Conservation (phyloP, 2,329 filamentous ascomycete species). For the Volutella citrinella region DNA sequence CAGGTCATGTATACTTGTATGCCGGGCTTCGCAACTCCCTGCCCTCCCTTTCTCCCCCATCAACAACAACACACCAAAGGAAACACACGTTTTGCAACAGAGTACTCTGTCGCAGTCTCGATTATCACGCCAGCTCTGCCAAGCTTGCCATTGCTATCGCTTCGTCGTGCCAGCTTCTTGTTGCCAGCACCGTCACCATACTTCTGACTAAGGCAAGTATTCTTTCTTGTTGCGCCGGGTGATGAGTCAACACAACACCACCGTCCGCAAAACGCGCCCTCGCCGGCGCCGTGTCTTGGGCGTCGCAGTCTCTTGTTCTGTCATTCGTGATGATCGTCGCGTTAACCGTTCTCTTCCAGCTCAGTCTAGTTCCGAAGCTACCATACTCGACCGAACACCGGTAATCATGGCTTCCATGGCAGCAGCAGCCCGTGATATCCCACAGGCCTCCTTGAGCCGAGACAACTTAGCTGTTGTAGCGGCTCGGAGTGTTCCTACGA, state of each 20-base stretch:
- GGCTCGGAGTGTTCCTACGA: conserved; percentile 59
- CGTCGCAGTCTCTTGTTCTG: conserved; percentile 9
- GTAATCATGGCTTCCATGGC: conserved; percentile 63
- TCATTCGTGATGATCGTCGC: conserved; percentile 5
- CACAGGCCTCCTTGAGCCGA: conserved; percentile 58
- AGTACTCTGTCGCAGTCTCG: conserved; percentile 60
- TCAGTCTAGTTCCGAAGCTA: conserved; percentile 46
- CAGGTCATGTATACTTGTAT: conserved; percentile 25
- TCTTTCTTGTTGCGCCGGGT: conserved; percentile 8
- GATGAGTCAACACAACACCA: conserved; percentile 26
- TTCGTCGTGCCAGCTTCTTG: conserved; percentile 22
- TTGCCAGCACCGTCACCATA: conserved; percentile 21
- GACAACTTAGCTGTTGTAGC: conserved; percentile 73
- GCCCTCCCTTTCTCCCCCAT: conserved; percentile 35
- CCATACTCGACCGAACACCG: conserved; percentile 29
- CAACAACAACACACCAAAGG: conserved; percentile 49
- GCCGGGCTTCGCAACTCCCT: conserved; percentile 27
- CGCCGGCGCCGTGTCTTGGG: too few species aligned
- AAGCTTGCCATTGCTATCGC: conserved; percentile 27
- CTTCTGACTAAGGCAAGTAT: conserved; percentile 35
- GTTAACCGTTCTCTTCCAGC: conserved; percentile 2
- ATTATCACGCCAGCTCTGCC: conserved; percentile 53
- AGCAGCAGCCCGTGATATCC: conserved; percentile 67
- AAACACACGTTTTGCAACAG: conserved; percentile 51
- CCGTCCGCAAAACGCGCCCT: too few species aligned